These are phyloP conservation scores for Cyclocybe aegerita DNA, from an alignment of 768 basidiomycete species.

Conservation along the genomic window DNA sequence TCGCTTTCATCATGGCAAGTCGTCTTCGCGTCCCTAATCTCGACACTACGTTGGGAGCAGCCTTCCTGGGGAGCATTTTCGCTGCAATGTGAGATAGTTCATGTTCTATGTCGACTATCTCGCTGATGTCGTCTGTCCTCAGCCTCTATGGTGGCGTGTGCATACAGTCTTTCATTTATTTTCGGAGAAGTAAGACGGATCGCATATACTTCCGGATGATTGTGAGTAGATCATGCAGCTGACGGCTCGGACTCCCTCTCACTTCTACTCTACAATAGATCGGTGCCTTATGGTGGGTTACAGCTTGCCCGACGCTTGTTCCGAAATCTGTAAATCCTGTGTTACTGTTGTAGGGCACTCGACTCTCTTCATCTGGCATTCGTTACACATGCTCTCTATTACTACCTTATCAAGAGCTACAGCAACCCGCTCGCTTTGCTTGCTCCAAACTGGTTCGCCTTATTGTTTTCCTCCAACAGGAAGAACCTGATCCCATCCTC, in stretches of 20 bases:
- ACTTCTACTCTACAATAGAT: conserved; percentile 19
- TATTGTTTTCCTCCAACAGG: not conserved
- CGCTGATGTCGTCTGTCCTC: not conserved
- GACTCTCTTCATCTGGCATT: conserved; percentile 34
- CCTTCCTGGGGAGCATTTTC: conserved; percentile 41
- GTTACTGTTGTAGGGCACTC: conserved; percentile 24
- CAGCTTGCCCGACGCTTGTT: not conserved
- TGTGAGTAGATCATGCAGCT: conserved; percentile 18
- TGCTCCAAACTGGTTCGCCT: conserved; percentile 27
- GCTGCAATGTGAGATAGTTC: conserved; percentile 33
- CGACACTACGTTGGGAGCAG: conserved; percentile 42
- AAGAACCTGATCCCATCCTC: not conserved
- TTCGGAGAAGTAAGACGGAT: conserved; percentile 30
- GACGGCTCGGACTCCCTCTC: too few relatives aligned
- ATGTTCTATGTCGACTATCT: not conserved
- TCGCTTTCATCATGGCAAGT: conserved; percentile 8
- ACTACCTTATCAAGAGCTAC: conserved; percentile 34
- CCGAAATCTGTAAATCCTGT: not conserved
- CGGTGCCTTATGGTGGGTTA: conserved; percentile 24
- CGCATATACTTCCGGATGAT: conserved; percentile 24
- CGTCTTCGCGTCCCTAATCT: conserved; percentile 16
- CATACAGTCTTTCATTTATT: conserved; percentile 40
- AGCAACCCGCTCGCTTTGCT: conserved; percentile 24
- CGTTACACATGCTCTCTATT: conserved; percentile 32
- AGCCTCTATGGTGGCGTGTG: conserved; percentile 45